Evolutionary conservation across 352 stramenopile genomes (phyloP), one percentile per base, ranked within the genome.

Genomic region (Pythium diclinum): DNA sequence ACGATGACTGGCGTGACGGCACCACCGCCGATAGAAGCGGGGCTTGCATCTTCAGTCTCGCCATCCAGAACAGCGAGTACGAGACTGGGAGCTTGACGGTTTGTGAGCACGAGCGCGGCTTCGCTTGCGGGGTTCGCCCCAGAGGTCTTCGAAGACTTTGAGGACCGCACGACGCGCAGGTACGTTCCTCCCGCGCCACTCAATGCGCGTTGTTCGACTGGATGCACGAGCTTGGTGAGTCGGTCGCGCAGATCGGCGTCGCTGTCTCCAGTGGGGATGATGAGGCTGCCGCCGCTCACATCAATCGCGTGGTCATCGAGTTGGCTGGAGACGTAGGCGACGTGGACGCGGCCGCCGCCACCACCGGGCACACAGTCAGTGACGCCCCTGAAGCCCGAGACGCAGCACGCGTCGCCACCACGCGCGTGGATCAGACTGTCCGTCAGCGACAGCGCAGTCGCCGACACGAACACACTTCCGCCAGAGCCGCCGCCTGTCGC

Each of bases 281-380:
- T 51, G 6, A 91, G 23, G 3, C 52, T 69, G 19, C 83, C 83
- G 32, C 83, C 83, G 1, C 76, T 78, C n/a, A 76, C 78, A 59
- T 88, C 77, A 8, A 91, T 75, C 1, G 74, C 69, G 55, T 74
- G 59, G 13, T 77, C 74, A n/a, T 84, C 65, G 0, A 91, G 63
- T 56, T 89, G 79, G 32, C 83, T 89, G 19, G 83, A 91, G 48
- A 79, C 77, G 64, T 79, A 91, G 19, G 75, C 72, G 32, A 91
- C 83, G 68, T 87, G 82, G 16, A 91, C 72, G 60, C 83, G 78
- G 2, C 83, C 83, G 23, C 83, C 83, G 8, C 83, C 83, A 56
- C 83, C 83, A 33, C 77, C 83, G 14, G 83, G 79, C 17, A 74
- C 87, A 21, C 83, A 91, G 23, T 78, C 71, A 8, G 46, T 69